Conservation (phyloP, 257 asterid genomes). For the Forsythia viridissima region DNA sequence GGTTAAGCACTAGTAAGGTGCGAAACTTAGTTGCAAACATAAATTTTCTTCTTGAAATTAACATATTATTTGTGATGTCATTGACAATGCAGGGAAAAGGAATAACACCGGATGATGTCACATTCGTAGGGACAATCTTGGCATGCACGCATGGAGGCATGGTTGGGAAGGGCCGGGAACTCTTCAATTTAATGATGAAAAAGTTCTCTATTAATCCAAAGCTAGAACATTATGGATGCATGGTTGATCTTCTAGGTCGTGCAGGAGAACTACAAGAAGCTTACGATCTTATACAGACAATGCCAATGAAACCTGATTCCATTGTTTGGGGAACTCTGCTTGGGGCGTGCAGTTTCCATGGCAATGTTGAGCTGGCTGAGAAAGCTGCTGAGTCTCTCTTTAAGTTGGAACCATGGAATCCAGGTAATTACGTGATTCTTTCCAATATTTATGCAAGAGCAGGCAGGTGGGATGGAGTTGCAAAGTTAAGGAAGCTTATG, state of each 20-base stretch:
- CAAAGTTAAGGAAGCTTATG: constrained; percentile 71
- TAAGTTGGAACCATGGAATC: constrained; percentile 71
- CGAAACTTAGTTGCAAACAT: neutral
- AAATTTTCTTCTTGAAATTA: neutral
- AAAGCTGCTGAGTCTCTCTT: constrained; percentile 66
- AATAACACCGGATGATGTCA: constrained; percentile 72
- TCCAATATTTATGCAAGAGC: constrained; percentile 78
- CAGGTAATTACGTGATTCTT: constrained; percentile 85
- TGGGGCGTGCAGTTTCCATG: constrained; percentile 87
- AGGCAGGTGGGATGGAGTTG: constrained; percentile 68
- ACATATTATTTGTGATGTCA: constrained; percentile 5
- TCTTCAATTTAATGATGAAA: constrained; percentile 53
- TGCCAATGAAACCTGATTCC: constrained; percentile 89
- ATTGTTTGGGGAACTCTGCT: constrained; percentile 86
- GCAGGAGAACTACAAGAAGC: constrained; percentile 75
- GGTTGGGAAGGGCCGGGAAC: constrained; percentile 57
- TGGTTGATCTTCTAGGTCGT: constrained; percentile 89
- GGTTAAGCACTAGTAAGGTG: neutral
- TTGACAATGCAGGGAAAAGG: constrained; percentile 55
- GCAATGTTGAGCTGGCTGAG: constrained; percentile 70
- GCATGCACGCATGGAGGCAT: constrained; percentile 93
- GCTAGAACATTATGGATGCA: constrained; percentile 82
- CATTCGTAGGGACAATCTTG: constrained; percentile 78
- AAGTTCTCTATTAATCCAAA: constrained; percentile 40
- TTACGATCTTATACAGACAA: constrained; percentile 50